Evolutionary conservation across 2,329 filamentous ascomycete species (phyloP).

Genomic region (Sporothrix inflata): DNA sequence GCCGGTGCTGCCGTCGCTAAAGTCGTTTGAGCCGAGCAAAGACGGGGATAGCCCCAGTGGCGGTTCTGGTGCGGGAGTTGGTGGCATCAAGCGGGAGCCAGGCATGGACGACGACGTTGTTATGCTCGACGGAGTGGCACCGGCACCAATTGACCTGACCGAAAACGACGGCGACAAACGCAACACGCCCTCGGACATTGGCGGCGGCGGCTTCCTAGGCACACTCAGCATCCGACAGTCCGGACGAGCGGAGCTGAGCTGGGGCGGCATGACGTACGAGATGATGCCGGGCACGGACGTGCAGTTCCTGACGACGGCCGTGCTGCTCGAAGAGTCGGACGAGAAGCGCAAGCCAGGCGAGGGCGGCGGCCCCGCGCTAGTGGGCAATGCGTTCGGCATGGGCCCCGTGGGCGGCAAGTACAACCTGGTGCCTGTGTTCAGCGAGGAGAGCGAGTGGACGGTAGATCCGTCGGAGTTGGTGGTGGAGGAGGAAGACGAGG

Average conservation of each 20-base stretch:
- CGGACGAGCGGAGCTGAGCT: slow-evolving; percentile 64
- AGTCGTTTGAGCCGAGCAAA: slow-evolving; percentile 34
- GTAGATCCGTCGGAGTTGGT: slow-evolving; percentile 32
- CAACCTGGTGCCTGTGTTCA: slow-evolving; percentile 61
- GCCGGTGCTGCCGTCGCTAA: slow-evolving; percentile 61
- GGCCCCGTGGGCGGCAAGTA: slow-evolving; percentile 66
- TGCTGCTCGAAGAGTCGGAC: slow-evolving; percentile 62
- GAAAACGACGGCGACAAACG: slow-evolving; percentile 31
- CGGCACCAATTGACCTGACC: slow-evolving; percentile 49
- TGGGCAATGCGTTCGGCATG: slow-evolving; percentile 62
- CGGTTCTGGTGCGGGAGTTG: background rate
- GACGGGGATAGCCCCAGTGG: slow-evolving; percentile 12
- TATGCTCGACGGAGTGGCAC: slow-evolving; percentile 43
- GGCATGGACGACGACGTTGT: slow-evolving; percentile 41
- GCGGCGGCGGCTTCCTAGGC: slow-evolving; percentile 59
- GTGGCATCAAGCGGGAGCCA: slow-evolving; percentile 48
- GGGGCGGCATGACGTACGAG: slow-evolving; percentile 61
- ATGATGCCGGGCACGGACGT: slow-evolving; percentile 56
- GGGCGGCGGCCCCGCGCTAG: slow-evolving; percentile 38
- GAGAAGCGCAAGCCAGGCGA: slow-evolving; percentile 54
- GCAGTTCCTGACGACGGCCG: slow-evolving; percentile 61
- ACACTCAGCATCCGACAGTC: slow-evolving; percentile 64
- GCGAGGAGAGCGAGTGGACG: slow-evolving; percentile 61
- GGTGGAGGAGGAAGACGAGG: slow-evolving; percentile 33
- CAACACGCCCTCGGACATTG: slow-evolving; percentile 34